A percentile compares a stretch with the other conserved stretches of the same genome.
Evolutionary conservation across 1,139 yeast genomes (phyloP).

Genomic region (Lodderomyces oxycetoniae): DNA sequence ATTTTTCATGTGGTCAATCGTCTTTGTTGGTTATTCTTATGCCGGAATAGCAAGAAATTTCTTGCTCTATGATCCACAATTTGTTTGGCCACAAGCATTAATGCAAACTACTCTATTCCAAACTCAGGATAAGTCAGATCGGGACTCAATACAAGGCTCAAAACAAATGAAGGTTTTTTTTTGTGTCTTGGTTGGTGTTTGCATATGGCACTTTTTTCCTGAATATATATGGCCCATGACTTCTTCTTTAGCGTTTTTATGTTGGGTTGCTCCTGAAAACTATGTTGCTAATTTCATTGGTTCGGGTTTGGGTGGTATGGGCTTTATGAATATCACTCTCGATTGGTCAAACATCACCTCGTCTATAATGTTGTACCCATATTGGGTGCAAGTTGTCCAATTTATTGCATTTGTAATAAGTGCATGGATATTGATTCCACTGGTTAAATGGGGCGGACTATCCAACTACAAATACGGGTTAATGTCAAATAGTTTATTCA

Average conservation of each 20-base stretch:
- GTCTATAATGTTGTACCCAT: constrained; percentile 40
- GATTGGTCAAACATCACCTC: constrained; percentile 49
- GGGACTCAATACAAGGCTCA: constrained; percentile 17
- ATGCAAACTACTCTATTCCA: constrained; percentile 45
- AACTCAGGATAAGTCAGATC: constrained; percentile 25
- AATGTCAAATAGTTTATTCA: constrained; percentile 40
- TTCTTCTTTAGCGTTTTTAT: constrained; percentile 38
- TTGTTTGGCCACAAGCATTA: constrained; percentile 44
- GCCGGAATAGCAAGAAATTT: constrained; percentile 41
- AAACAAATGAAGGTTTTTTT: constrained; percentile 35
- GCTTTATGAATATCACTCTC: constrained; percentile 36
- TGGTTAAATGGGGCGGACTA: constrained; percentile 34
- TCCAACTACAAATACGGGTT: constrained; percentile 27
- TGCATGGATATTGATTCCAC: constrained; percentile 41
- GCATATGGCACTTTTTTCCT: constrained; percentile 42
- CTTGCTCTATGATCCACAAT: constrained; percentile 40
- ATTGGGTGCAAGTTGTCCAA: constrained; percentile 44
- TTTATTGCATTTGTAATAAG: constrained; percentile 36
- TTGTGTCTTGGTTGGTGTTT: constrained; percentile 26
- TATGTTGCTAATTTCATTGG: constrained; percentile 36
- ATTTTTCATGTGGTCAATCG: constrained; percentile 43
- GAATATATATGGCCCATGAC: constrained; percentile 40
- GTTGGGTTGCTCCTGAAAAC: constrained; percentile 42
- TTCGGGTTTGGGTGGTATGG: constrained; percentile 46
- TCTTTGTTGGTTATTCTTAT: constrained; percentile 44